These are phyloP conservation scores for Tylopilus sp. DNA, from an alignment of 768 basidiomycete species.

Conservation along the genomic window DNA sequence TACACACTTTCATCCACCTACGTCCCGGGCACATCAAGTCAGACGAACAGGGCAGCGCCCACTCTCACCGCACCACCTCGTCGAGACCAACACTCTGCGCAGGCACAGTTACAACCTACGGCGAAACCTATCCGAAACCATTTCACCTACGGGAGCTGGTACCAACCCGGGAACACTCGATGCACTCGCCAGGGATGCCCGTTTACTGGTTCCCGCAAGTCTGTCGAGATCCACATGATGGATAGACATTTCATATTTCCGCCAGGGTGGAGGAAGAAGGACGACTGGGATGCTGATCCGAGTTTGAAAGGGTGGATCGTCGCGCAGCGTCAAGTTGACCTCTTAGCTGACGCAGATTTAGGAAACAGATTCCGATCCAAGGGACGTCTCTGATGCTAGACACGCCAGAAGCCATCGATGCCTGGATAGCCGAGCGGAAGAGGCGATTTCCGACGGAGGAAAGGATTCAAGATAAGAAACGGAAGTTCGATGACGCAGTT, in stretches of 20 bases:
- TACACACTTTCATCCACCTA: conserved; percentile 41
- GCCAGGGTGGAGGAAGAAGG: conserved; percentile 60
- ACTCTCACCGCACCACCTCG: background rate
- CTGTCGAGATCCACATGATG: conserved; percentile 82
- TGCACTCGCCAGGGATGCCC: conserved; percentile 64
- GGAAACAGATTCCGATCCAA: conserved; percentile 70
- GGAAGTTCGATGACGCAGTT: conserved; percentile 72
- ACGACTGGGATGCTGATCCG: conserved; percentile 81
- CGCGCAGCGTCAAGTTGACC: background rate
- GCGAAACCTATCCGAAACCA: conserved; percentile 15
- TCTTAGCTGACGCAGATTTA: conserved; percentile 28
- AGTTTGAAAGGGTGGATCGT: conserved; percentile 66
- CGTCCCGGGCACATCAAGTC: conserved; percentile 16
- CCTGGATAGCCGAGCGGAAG: conserved; percentile 88
- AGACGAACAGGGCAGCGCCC: background rate
- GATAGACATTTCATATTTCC: conserved; percentile 86
- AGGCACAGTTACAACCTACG: background rate
- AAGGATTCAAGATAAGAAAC: conserved; percentile 76
- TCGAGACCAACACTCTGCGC: conserved; percentile 4
- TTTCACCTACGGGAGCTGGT: conserved; percentile 43
- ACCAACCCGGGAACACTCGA: conserved; percentile 55
- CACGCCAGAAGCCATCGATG: conserved; percentile 74
- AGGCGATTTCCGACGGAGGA: conserved; percentile 75
- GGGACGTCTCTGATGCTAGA: conserved; percentile 78
- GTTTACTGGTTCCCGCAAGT: conserved; percentile 67